Conservation (phyloP, 495 filamentous ascomycete species). For the Penicillium cosmopolitanum region DNA sequence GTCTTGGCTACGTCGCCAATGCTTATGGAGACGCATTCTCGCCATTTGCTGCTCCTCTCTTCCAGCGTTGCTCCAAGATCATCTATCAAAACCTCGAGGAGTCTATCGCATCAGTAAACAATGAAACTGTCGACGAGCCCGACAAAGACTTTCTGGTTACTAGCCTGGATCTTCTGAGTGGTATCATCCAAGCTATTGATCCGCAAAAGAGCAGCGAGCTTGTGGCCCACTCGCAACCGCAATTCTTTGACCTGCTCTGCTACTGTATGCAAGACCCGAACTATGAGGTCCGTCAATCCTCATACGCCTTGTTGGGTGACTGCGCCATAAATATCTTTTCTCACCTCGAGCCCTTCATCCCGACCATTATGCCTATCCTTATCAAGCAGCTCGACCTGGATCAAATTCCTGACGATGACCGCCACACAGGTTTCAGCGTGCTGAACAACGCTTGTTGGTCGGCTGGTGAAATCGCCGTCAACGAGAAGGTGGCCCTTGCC, state of each 20-base stretch:
- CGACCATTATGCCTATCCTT: constrained; percentile 74
- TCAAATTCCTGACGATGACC: constrained; percentile 70
- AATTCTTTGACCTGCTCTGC: constrained; percentile 85
- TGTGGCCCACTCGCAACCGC: constrained; percentile 71
- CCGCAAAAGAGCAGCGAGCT: constrained; percentile 72
- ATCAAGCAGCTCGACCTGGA: constrained; percentile 86
- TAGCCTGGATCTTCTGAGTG: constrained; percentile 90
- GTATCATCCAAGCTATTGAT: constrained; percentile 91
- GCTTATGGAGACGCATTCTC: constrained; percentile 83
- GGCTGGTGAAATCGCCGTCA: constrained; percentile 88
- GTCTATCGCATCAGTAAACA: constrained; percentile 65
- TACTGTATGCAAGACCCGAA: constrained; percentile 93
- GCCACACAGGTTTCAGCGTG: constrained; percentile 79
- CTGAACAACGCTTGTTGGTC: constrained; percentile 99
- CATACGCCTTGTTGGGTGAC: constrained; percentile 93
- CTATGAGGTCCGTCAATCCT: constrained; percentile 94
- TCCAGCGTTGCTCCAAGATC: constrained; percentile 82
- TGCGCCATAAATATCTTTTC: constrained; percentile 94
- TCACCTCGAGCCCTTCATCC: constrained; percentile 75
- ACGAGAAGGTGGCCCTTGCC: constrained; percentile 77
- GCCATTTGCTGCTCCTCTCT: constrained; percentile 82
- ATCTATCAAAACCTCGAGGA: constrained; percentile 89
- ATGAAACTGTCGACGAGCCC: constrained; percentile 71
- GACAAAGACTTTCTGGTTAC: constrained; percentile 98
- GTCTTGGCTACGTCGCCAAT: constrained; percentile 89